A percentile compares a stretch with the other conserved stretches of the same genome.
phyloP scores from a whole-genome alignment of 192 early-diverging fungal species.

The Thamnidium elegans region DNA sequence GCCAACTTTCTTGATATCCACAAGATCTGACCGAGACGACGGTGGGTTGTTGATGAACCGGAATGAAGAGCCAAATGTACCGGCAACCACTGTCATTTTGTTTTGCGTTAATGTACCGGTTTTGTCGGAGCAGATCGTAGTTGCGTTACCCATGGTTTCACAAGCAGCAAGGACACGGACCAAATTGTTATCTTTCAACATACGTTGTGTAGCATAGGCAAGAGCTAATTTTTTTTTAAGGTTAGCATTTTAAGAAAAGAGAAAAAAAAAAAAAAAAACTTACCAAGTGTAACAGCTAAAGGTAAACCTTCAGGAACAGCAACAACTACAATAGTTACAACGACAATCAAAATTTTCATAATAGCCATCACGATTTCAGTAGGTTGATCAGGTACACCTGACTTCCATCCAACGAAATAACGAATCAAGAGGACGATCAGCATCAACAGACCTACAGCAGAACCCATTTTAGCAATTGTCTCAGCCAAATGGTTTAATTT shows the following conservation, averaged over 20 bases:
- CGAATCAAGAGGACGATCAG: slow-evolving; percentile 80
- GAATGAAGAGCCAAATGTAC: slow-evolving; percentile 73
- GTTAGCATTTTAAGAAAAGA: background rate
- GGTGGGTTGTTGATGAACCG: slow-evolving; percentile 46
- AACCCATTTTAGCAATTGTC: slow-evolving; percentile 90
- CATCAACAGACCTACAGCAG: slow-evolving; percentile 81
- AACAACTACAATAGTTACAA: slow-evolving; percentile 94
- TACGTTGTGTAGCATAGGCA: slow-evolving; percentile 89
- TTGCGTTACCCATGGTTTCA: slow-evolving; percentile 99
- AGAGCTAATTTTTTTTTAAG: slow-evolving; percentile 50
- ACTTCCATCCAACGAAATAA: slow-evolving; percentile 69
- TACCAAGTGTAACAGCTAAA: slow-evolving; percentile 87
- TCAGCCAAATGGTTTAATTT: slow-evolving; percentile 90
- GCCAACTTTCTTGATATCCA: slow-evolving; percentile 45
- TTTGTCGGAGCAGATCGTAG: slow-evolving; percentile 98
- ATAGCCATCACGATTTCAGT: slow-evolving; percentile 59
- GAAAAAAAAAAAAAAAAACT: background rate
- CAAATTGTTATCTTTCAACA: slow-evolving; percentile 97
- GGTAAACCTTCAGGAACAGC: slow-evolving; percentile 98
- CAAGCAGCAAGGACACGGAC: slow-evolving; percentile 95
- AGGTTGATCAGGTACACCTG: slow-evolving; percentile 36
- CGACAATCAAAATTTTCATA: slow-evolving; percentile 82
- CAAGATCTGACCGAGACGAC: slow-evolving; percentile 32
- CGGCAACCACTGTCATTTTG: slow-evolving; percentile 94
- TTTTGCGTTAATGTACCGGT: slow-evolving; percentile 99